phyloP scores from a whole-genome alignment of 169 alveolate species.

The Plasmodium blacklocki region DNA sequence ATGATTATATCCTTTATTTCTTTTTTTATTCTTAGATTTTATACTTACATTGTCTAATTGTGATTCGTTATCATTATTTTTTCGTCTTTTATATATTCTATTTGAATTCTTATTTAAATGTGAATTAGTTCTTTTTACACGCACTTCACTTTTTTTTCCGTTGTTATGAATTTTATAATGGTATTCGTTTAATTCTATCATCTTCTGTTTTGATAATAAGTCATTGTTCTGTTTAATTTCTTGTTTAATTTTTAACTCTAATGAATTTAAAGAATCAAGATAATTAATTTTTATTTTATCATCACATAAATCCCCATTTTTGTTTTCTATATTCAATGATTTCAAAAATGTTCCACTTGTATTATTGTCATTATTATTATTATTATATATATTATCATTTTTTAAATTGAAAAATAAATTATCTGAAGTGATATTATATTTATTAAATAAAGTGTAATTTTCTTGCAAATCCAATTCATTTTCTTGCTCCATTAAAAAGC shows the following conservation, averaged over 20 bases:
- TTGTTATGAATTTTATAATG: neutral
- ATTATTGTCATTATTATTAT: conserved; percentile 7
- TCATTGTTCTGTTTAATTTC: conserved; percentile 61
- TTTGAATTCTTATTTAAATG: conserved; percentile 1
- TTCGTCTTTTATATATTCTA: conserved; percentile 10
- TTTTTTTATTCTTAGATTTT: conserved; percentile 16
- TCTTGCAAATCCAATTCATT: conserved; percentile 58
- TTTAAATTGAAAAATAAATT: conserved; percentile 8
- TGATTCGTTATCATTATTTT: conserved; percentile 4
- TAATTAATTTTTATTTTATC: conserved; percentile 3
- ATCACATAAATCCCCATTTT: conserved; percentile 9
- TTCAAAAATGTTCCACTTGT: conserved; percentile 13
- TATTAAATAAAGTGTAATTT: conserved; percentile 41
- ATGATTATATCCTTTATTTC: neutral
- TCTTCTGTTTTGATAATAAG: conserved; percentile 12
- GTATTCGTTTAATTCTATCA: neutral
- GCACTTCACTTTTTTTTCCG: neutral
- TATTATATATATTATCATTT: neutral
- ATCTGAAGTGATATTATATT: conserved; percentile 23
- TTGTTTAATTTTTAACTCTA: conserved; percentile 57
- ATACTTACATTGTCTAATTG: conserved; percentile 9
- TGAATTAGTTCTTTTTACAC: neutral
- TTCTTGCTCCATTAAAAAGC: conserved; percentile 47
- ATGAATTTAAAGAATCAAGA: conserved; percentile 35
- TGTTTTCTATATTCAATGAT: conserved; percentile 2